phyloP scores from a whole-genome alignment of 2,329 filamentous ascomycete species.

The Aspergillus fischeri region DNA sequence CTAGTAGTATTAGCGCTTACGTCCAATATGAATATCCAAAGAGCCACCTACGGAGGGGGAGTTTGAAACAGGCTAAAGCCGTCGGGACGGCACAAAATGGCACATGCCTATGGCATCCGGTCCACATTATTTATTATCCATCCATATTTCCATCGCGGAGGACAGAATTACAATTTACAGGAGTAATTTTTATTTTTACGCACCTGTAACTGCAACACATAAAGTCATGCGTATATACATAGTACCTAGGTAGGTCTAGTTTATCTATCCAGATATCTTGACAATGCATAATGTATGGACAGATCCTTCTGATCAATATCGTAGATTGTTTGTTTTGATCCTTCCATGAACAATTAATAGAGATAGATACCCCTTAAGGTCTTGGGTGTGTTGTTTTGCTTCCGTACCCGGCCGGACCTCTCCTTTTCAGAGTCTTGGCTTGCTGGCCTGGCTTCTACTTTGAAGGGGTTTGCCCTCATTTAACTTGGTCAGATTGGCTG shows the following conservation, averaged over 20 bases:
- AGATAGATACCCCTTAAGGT: background rate
- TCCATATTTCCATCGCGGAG: slow-evolving; percentile 1
- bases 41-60: background rate
- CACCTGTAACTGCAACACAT: background rate
- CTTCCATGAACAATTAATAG: background rate
- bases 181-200: background rate
- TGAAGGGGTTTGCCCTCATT: background rate
- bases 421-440: slow-evolving; percentile 14
- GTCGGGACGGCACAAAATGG: slow-evolving; percentile 10
- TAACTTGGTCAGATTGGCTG: slow-evolving; percentile 10
- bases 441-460: background rate
- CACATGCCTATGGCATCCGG: slow-evolving; percentile 14
- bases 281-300: background rate
- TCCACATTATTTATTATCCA: background rate
- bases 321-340: background rate
- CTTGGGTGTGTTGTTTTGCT: background rate
- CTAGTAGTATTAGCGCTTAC: background rate
- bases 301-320: background rate
- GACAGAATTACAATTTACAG: background rate
- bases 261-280: background rate
- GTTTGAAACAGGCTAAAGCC: slow-evolving; percentile 26
- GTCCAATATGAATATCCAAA: background rate
- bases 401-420: slow-evolving; percentile 2
- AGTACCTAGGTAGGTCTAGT: background rate
- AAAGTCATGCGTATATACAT: background rate